Conservation (phyloP, 768 basidiomycete species). For the Boletus rubroflammeus region DNA sequence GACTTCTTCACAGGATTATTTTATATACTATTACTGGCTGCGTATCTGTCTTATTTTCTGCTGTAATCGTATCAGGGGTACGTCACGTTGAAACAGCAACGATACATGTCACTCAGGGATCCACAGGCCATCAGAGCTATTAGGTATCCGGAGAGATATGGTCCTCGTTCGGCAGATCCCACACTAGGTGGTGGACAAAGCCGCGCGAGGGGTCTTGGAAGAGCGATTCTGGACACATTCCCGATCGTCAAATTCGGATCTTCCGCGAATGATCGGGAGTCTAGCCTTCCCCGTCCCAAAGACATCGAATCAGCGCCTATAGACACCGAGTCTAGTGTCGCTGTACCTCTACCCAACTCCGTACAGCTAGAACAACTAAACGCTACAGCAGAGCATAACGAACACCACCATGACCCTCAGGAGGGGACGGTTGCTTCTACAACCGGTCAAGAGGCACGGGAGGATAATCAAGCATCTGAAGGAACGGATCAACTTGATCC, state of each 20-base stretch:
- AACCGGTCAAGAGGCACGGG: neutral
- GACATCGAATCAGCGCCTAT: conserved; percentile 31
- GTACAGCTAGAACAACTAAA: conserved; percentile 11
- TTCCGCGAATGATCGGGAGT: conserved; percentile 15
- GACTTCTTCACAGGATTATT: conserved; percentile 53
- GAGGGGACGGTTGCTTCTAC: neutral
- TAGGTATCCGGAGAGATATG: conserved; percentile 89
- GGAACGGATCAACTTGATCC: conserved; percentile 6
- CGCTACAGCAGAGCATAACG: neutral
- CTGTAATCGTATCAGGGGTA: conserved; percentile 84
- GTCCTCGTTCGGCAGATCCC: conserved; percentile 52
- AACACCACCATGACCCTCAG: neutral
- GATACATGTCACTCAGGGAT: neutral
- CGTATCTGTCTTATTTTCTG: conserved; percentile 78
- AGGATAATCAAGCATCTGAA: conserved; percentile 1
- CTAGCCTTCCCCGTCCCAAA: conserved; percentile 19
- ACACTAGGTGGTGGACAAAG: conserved; percentile 45
- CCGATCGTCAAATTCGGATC: conserved; percentile 83
- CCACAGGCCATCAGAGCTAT: conserved; percentile 75
- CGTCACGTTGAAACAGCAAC: conserved; percentile 22
- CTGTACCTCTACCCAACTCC: conserved; percentile 4
- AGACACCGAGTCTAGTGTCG: neutral
- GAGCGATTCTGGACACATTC: conserved; percentile 95
- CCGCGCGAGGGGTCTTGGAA: conserved; percentile 79
- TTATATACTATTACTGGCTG: conserved; percentile 87